phyloP scores from a whole-genome alignment of 305 asterid genomes.

The Solanum hybrid region DNA sequence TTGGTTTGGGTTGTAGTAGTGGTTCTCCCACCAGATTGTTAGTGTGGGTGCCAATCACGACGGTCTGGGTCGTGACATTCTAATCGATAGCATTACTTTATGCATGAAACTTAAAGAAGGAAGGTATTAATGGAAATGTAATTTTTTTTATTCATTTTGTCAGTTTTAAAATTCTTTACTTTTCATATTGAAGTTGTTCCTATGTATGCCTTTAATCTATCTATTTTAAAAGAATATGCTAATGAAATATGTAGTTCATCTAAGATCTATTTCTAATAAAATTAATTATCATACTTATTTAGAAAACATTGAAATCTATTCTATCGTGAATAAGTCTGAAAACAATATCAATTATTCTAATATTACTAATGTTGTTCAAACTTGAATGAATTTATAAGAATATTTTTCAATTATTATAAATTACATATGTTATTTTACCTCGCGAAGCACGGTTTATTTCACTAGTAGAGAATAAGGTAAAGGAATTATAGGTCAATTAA shows the following conservation, averaged over 20 bases:
- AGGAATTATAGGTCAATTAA: background rate
- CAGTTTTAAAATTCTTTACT: no score
- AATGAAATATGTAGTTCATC: background rate
- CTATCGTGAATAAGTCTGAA: background rate
- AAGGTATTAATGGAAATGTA: no score
- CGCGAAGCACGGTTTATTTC: background rate
- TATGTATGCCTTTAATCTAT: background rate
- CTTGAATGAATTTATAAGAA: background rate
- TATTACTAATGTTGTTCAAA: background rate
- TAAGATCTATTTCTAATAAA: background rate
- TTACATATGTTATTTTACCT: background rate
- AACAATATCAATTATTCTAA: background rate
- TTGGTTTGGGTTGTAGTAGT: no score
- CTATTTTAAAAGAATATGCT: no score
- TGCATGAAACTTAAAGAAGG: no score
- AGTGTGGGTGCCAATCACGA: no score
- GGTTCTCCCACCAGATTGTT: no score
- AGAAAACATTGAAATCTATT: background rate
- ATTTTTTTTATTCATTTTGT: no score
- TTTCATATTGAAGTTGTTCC: no score
- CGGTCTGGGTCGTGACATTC: no score
- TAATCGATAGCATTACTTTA: no score
- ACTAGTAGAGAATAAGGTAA: background rate
- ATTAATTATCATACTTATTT: background rate
- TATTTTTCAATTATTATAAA: no score